Evolutionary conservation across 2,329 filamentous ascomycete species (phyloP), one percentile per base, ranked within the genome.

Genomic region (Hymenoscyphus repandus): DNA sequence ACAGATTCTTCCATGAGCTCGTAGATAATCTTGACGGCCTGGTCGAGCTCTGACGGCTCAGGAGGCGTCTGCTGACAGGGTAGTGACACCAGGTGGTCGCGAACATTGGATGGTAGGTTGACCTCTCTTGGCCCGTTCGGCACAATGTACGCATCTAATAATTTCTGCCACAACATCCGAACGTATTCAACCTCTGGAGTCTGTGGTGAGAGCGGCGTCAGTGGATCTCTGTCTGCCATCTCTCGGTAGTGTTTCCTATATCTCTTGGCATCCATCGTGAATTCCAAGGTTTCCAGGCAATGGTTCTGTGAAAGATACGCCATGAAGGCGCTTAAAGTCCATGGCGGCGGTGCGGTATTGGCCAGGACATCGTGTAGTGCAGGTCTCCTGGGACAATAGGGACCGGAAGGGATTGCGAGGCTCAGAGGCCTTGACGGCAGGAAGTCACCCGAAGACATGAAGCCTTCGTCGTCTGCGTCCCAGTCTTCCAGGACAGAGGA

Each of bases 1-100:
- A 97, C 88, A 3, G 91, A 96, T 67, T 97, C 93, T 62, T 96
- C 95, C 91, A 99, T 97, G 50, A 99, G 75, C 61, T 97, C 93
- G 68, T 92, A 91, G 37, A 96, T 88, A 54, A 96, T 95, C 55
- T 80, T 79, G 20, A 95, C 87, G 17, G 93, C 90, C 45, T 88
- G 80, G 53, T 95, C 86, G 13, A 99, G 75, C 49, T 83, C 80
- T 37, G 85, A 80, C 1, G 93, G 91, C 52, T 82, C 72, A 5
- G 85, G 86, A 6, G 92, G 90, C 0, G 83, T 75, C 5, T 75
- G 72, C 12, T 77, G 70, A 53, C 74, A 75, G 6, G 82, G 77
- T 37, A 86, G 75, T 38, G 75, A 75, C 32, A 97, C 75, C 18
- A 99, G 76, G 33, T 80, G 80, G 66, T 97, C 90, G 33, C 92